phyloP scores from a whole-genome alignment of 2,329 filamentous ascomycete genomes.

The Arthrobotrys megalospora region DNA sequence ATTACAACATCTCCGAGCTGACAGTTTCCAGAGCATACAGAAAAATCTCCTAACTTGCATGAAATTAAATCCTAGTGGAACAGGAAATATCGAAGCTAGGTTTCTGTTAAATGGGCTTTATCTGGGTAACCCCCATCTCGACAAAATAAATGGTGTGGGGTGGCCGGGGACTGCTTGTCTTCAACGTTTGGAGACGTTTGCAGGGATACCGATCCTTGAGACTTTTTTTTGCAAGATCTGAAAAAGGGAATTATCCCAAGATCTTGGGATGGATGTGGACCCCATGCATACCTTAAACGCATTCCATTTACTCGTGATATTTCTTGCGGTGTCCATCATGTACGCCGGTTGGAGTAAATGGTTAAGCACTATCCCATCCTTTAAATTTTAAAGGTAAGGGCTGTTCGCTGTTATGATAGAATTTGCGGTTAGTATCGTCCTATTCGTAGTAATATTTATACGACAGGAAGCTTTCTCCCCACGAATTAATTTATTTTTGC shows the following conservation, averaged over 20 bases:
- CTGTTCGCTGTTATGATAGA: too few species aligned
- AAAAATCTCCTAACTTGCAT: constrained; percentile 21
- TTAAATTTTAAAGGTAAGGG: too few species aligned
- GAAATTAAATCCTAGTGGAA: constrained; percentile 13
- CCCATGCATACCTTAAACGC: background rate
- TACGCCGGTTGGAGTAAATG: too few species aligned
- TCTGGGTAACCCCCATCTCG: constrained; percentile 21
- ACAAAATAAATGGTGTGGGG: constrained; percentile 3
- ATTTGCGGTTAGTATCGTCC: too few species aligned
- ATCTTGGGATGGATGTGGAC: background rate
- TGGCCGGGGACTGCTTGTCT: constrained; percentile 10
- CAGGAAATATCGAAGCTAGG: background rate
- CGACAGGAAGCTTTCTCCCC: too few species aligned
- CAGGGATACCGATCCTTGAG: constrained; percentile 20
- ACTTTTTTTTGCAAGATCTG: constrained; percentile 2
- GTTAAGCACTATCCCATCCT: too few species aligned
- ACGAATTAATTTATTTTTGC: too few species aligned
- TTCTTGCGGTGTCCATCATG: too few species aligned
- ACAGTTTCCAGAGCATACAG: background rate
- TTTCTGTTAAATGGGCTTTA: constrained; percentile 17
- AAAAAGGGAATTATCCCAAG: background rate
- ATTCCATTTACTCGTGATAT: too few species aligned
- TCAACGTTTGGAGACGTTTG: background rate
- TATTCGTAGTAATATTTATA: too few species aligned
- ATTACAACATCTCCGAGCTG: constrained; percentile 28